Evolutionary conservation across 768 basidiomycete genomes (phyloP).

Genomic region (Leucocoprinus leucothites): DNA sequence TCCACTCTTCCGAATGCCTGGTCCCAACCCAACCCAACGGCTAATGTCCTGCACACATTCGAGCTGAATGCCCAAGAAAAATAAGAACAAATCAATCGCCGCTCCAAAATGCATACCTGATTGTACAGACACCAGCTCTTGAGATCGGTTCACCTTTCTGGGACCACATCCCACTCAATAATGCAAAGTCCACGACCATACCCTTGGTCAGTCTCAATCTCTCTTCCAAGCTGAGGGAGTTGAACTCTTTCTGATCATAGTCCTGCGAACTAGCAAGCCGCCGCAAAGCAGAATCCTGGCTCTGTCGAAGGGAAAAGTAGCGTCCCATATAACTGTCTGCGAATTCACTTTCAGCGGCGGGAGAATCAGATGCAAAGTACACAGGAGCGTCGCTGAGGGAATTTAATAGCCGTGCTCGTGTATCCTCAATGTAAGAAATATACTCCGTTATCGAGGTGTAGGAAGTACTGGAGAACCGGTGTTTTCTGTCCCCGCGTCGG

Average conservation of each 20-base stretch:
- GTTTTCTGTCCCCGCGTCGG: slow-evolving; percentile 56
- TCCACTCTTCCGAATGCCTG: slow-evolving; percentile 55
- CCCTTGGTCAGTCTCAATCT: slow-evolving; percentile 55
- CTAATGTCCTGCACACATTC: slow-evolving; percentile 55
- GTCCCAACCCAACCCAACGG: slow-evolving; percentile 63
- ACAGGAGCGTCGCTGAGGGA: slow-evolving; percentile 28
- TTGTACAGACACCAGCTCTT: slow-evolving; percentile 51
- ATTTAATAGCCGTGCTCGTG: slow-evolving; percentile 35
- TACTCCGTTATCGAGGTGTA: slow-evolving; percentile 47
- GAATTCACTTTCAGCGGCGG: slow-evolving; percentile 40
- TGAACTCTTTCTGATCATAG: slow-evolving; percentile 55
- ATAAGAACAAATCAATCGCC: not conserved
- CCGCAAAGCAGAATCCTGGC: slow-evolving; percentile 38
- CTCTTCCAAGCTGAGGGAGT: slow-evolving; percentile 32
- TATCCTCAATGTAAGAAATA: slow-evolving; percentile 35
- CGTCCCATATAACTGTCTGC: slow-evolving; percentile 31
- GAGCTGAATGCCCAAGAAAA: slow-evolving; percentile 37
- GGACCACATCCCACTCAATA: slow-evolving; percentile 63
- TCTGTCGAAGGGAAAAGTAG: slow-evolving; percentile 45
- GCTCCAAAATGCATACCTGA: slow-evolving; percentile 39
- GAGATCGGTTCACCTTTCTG: slow-evolving; percentile 41
- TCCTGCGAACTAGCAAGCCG: slow-evolving; percentile 46
- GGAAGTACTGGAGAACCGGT: slow-evolving; percentile 41
- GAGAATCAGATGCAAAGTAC: slow-evolving; percentile 65
- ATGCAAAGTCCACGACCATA: slow-evolving; percentile 65